Evolutionary conservation across 192 early-diverging fungal genomes (phyloP).

Genomic region (Mortierella claussenii): DNA sequence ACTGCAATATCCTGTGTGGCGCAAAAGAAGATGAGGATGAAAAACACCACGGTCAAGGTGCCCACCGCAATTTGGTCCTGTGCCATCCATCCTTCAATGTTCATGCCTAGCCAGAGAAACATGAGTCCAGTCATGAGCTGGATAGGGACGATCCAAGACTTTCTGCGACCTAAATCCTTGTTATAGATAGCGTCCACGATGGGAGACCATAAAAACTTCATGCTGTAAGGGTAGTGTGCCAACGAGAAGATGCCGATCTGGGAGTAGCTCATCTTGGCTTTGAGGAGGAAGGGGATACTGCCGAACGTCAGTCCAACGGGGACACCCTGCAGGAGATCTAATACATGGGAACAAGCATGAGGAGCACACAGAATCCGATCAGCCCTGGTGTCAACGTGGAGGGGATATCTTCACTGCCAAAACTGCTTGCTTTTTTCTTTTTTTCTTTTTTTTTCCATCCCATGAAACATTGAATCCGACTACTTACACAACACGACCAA

Average conservation of each 20-base stretch:
- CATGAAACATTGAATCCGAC: too few relatives aligned
- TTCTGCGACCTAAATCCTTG: slow-evolving; percentile 86
- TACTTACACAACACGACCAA: slow-evolving; percentile 48
- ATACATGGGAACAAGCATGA: background rate
- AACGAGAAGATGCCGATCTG: slow-evolving; percentile 96
- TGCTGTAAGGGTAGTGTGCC: slow-evolving; percentile 95
- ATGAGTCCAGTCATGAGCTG: slow-evolving; percentile 85
- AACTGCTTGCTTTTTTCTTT: too few relatives aligned
- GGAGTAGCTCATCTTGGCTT: slow-evolving; percentile 90
- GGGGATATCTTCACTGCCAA: background rate
- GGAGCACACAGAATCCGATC: background rate
- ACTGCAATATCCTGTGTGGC: slow-evolving; percentile 92
- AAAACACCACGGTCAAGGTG: slow-evolving; percentile 80
- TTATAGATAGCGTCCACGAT: slow-evolving; percentile 93
- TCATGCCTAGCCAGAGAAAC: slow-evolving; percentile 81
- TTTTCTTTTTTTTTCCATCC: too few relatives aligned
- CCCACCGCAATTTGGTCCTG: slow-evolving; percentile 71
- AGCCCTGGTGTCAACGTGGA: background rate
- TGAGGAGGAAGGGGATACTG: slow-evolving; percentile 94
- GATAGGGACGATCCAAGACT: slow-evolving; percentile 99
- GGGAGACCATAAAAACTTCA: slow-evolving; percentile 98
- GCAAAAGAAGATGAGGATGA: slow-evolving; percentile 89
- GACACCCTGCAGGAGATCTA: slow-evolving; percentile 92
- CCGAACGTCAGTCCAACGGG: slow-evolving; percentile 93
- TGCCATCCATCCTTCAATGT: slow-evolving; percentile 77